Conservation (phyloP, 305 asterid species). For the Rubia peregrina region DNA sequence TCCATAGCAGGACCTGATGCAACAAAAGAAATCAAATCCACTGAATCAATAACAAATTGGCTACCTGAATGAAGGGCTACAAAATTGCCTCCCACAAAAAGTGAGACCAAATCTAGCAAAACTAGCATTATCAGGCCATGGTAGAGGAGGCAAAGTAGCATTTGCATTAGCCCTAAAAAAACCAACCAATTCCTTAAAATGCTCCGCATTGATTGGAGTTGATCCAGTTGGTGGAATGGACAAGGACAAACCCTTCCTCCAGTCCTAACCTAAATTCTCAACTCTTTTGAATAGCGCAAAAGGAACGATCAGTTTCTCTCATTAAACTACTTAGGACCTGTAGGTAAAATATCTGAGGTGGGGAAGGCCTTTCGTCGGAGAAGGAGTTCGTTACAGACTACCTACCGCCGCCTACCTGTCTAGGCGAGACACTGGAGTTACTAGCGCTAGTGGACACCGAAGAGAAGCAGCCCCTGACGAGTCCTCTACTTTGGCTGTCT, state of each 20-base stretch:
- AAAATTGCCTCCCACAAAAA: conserved; percentile 43
- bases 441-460: too few species aligned
- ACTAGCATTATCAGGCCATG: conserved; percentile 71
- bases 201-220: conserved; percentile 71
- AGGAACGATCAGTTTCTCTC: too few species aligned
- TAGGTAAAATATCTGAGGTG: too few species aligned
- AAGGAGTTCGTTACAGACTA: too few species aligned
- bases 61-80: conserved; percentile 37
- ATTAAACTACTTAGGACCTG: too few species aligned
- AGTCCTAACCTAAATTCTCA: conserved; percentile 45
- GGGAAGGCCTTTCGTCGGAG: too few species aligned
- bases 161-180: conserved; percentile 51
- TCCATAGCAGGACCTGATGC: conserved; percentile 62
- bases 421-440: too few species aligned
- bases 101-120: conserved; percentile 47
- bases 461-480: too few species aligned
- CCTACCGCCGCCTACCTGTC: too few species aligned
- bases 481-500: too few species aligned
- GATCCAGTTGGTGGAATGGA: conserved; percentile 89
- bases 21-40: conserved; percentile 46
- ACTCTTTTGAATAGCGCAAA: too few species aligned
- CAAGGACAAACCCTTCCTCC: conserved; percentile 65
- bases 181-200: conserved; percentile 26
- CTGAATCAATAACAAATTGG: conserved; percentile 61
- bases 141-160: conserved; percentile 86